Evolutionary conservation across 2,329 filamentous ascomycete genomes (phyloP).

Genomic region (Achaetomium macrosporum): DNA sequence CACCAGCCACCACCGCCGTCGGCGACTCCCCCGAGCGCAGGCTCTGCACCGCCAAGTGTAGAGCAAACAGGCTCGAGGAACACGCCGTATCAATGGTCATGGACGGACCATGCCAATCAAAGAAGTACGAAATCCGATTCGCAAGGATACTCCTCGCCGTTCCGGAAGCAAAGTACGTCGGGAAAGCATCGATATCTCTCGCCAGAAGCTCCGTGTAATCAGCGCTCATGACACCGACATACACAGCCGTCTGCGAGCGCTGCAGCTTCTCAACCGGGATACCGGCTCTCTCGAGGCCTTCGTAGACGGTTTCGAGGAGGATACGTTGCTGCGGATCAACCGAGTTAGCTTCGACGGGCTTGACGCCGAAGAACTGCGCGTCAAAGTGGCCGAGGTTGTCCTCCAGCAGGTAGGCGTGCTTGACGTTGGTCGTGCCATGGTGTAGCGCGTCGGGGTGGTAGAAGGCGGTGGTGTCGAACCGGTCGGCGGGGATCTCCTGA

Average conservation of each 20-base stretch:
- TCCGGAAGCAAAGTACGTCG: neutral
- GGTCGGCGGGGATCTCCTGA: neutral
- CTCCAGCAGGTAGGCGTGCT: neutral
- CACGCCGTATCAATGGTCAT: conserved; percentile 17
- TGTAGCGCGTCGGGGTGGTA: neutral
- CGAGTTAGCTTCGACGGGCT: neutral
- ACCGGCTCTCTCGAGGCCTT: neutral
- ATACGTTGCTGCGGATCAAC: neutral
- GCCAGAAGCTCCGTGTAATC: neutral
- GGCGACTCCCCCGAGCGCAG: conserved; percentile 25
- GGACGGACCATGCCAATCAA: conserved; percentile 6
- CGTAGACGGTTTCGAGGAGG: neutral
- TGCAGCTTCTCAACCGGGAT: neutral
- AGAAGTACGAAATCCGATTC: neutral
- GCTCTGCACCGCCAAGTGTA: conserved; percentile 1
- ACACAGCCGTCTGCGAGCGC: neutral
- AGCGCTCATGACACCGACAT: neutral
- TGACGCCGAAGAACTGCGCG: neutral
- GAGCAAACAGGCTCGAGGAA: conserved; percentile 7
- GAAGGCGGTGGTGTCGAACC: neutral
- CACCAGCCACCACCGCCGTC: conserved; percentile 27
- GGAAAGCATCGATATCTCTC: neutral
- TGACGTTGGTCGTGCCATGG: neutral
- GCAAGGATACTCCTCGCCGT: neutral
- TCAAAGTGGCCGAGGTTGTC: neutral